phyloP scores from a whole-genome alignment of 2,329 filamentous ascomycete species.

The Stemphylium lycopersici region DNA sequence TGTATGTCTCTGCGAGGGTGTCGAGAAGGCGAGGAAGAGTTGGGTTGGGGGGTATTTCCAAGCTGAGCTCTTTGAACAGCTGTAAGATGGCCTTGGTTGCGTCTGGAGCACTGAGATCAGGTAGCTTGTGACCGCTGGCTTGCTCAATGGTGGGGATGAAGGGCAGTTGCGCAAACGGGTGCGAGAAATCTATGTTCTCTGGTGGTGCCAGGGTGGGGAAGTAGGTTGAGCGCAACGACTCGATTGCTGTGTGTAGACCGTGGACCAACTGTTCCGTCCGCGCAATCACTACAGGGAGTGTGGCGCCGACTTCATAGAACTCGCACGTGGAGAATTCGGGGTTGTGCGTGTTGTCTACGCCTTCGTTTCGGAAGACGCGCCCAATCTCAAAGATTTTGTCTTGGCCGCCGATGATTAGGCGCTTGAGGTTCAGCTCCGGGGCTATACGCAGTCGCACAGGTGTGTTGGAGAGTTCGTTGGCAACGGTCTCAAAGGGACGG shows the following conservation, averaged over 20 bases:
- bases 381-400: constrained; percentile 93
- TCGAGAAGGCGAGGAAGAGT: constrained; percentile 78
- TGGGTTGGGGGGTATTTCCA: constrained; percentile 58
- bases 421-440: constrained; percentile 93
- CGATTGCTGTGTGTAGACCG: constrained; percentile 36
- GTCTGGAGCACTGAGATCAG: constrained; percentile 56
- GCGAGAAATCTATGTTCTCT: constrained; percentile 63
- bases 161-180: constrained; percentile 69
- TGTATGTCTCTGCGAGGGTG: constrained; percentile 73
- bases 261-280: constrained; percentile 75
- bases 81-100: constrained; percentile 65
- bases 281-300: constrained; percentile 73
- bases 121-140: constrained; percentile 68
- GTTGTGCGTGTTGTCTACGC: constrained; percentile 75
- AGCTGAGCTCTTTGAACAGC: constrained; percentile 58
- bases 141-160: constrained; percentile 82
- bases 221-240: constrained; percentile 54
- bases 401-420: constrained; percentile 86
- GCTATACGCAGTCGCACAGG: constrained; percentile 83
- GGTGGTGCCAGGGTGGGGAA: constrained; percentile 44
- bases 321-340: constrained; percentile 98
- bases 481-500: constrained; percentile 80
- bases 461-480: constrained; percentile 75
- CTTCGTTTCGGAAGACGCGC: constrained; percentile 90
- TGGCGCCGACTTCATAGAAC: constrained; percentile 88